Evolutionary conservation across 495 filamentous ascomycete species (phyloP).

Genomic region (Geopyxis carbonaria): DNA sequence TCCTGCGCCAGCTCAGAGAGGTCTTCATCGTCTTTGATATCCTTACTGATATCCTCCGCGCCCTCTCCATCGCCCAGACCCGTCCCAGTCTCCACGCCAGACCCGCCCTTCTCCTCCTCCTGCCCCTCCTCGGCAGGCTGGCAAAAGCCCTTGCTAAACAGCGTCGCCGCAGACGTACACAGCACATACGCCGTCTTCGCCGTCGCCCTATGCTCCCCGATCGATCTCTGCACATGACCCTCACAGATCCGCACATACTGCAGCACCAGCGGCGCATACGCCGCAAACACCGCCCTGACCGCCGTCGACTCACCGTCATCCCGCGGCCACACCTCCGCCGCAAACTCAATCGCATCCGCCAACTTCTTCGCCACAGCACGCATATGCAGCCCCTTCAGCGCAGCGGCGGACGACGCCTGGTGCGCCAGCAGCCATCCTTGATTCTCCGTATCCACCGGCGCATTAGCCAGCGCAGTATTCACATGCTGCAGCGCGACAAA

Average conservation of each 20-base stretch:
- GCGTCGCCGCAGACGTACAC: conserved; percentile 52
- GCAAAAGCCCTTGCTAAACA: conserved; percentile 78
- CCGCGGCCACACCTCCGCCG: conserved; percentile 34
- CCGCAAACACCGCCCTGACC: conserved; percentile 44
- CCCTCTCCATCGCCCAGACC: conserved; percentile 93
- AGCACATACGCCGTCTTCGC: conserved; percentile 61
- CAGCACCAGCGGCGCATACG: conserved; percentile 53
- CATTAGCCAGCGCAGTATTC: conserved; percentile 30
- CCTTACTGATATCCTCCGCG: conserved; percentile 92
- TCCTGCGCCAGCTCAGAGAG: conserved; percentile 81
- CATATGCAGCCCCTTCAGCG: conserved; percentile 42
- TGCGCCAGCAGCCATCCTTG: conserved; percentile 45
- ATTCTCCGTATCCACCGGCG: conserved; percentile 41
- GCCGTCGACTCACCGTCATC: conserved; percentile 27
- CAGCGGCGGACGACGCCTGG: conserved; percentile 38
- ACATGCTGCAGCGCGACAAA: conserved; percentile 59
- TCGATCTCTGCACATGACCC: conserved; percentile 34
- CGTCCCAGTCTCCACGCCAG: conserved; percentile 77
- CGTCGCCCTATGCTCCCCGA: conserved; percentile 44
- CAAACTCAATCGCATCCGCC: conserved; percentile 31
- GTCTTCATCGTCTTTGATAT: conserved; percentile 85
- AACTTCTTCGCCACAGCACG: conserved; percentile 37
- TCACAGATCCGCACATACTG: conserved; percentile 50
- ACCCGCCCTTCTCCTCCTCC: conserved; percentile 37
- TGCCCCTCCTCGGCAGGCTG: conserved; percentile 55